Base-by-base conservation (phyloP, 1,139 yeast genomes). In the Geotrichum klebahnii region DNA sequence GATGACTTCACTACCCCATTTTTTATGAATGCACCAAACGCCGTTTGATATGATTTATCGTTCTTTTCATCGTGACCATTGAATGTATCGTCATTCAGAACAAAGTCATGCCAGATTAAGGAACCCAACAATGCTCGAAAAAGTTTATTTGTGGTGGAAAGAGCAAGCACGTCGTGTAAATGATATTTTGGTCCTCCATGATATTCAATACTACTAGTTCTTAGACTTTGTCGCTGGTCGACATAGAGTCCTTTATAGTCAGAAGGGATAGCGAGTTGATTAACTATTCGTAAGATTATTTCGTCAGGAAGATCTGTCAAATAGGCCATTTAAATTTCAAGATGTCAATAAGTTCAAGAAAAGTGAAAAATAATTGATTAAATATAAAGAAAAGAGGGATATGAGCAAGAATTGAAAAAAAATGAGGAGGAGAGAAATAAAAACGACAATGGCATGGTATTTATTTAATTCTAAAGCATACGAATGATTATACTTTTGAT, bases 51-150 rank as follows among this genome's bases (percentile, higher is more conserved):
- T 14, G 22, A 12, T 35, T 33, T 33, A 14, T 33, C 36, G 3
- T 33, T 33, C 37, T 14, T 33, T 3, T 36, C 16, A 2, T 10
- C 17, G 24, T 37, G 12, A 8, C 17, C 20, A 23, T 12, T 3
- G 4, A 40, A 31, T 5, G 44, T 40, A 10, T 16, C 3, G 5
- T 40, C 35, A 19, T 31, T 29, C 17, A 40, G 31, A 12, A 40
- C 44, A 40, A 40, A 31, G 26, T 40, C 44, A 19, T 36, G 19
- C 36, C 35, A 40, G 19, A 40, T 33, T 5, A 40, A 4, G 8
- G 44, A 28, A 9, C 36, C 44, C 6, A 40, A 17, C 14, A 16
- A 14, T 16, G 12, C 9, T 3, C 44, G 35, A 12, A 40, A 17
- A 2, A 2, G 6, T n/a, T 28, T 40, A 19, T 22, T 19, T 2